Evolutionary conservation across 176 grass and related monocot species (phyloP).

Genomic region (Zea luxurians): DNA sequence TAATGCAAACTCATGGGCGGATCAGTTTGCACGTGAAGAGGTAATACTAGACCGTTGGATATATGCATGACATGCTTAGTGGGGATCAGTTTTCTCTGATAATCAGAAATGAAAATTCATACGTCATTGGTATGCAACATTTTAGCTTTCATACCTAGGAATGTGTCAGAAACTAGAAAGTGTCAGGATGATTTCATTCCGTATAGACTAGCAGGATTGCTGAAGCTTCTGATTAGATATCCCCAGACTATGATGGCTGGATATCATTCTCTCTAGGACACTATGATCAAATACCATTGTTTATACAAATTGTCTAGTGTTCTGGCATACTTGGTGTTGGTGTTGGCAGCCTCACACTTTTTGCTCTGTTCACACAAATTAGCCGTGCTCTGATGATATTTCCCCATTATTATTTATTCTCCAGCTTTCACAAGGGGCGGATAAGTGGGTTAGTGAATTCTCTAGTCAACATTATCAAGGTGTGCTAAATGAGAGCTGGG

Average conservation of each 20-base stretch:
- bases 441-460: conserved; percentile 83
- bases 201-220: not conserved
- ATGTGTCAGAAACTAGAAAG: not conserved
- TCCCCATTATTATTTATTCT: conserved; percentile 23
- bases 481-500: conserved; percentile 71
- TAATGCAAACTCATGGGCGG: conserved; percentile 79
- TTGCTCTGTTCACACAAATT: not conserved
- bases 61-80: conserved; percentile 20
- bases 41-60: conserved; percentile 51
- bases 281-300: conserved; percentile 11
- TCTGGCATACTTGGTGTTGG: conserved; percentile 6
- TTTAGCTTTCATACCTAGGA: conserved; percentile 10
- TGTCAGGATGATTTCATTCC: not conserved
- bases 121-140: not conserved
- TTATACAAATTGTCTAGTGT: conserved; percentile 6
- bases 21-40: conserved; percentile 85
- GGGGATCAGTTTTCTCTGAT: conserved; percentile 25
- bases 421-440: conserved; percentile 72
- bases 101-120: not conserved
- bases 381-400: conserved; percentile 39
- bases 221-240: conserved; percentile 9
- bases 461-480: conserved; percentile 68
- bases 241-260: not conserved
- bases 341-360: conserved; percentile 18
- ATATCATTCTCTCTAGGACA: conserved; percentile 9